phyloP scores from a whole-genome alignment of 2,329 filamentous ascomycete species.

The Exserohilum turcica region DNA sequence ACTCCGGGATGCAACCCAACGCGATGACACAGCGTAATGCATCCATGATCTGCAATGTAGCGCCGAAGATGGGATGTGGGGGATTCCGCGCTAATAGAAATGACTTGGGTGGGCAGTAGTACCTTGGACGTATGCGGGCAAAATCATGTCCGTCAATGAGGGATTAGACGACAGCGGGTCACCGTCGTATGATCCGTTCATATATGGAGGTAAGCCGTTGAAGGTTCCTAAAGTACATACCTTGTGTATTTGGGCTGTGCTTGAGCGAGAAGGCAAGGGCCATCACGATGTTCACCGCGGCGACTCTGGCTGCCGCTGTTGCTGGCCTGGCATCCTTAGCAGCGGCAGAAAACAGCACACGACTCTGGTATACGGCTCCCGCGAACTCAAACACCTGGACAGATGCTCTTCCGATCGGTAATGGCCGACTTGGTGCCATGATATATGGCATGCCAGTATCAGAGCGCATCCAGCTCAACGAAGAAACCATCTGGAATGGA shows the following conservation, averaged over 20 bases:
- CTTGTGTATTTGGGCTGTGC: not conserved
- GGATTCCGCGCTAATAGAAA: not conserved
- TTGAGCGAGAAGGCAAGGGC: not conserved
- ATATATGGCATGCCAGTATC: constrained; percentile 52
- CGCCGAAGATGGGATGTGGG: constrained; percentile 4
- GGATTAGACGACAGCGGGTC: not conserved
- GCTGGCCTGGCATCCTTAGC: not conserved
- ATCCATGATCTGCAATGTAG: not conserved
- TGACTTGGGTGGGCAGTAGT: not conserved
- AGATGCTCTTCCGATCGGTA: constrained; percentile 55
- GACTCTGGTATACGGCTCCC: constrained; percentile 9
- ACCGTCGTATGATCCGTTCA: not conserved
- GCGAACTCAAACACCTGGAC: constrained; percentile 35
- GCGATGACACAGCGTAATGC: not conserved
- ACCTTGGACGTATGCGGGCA: not conserved
- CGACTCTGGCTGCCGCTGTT: not conserved
- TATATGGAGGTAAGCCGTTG: not conserved
- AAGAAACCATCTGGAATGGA: constrained; percentile 49
- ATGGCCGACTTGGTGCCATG: constrained; percentile 56
- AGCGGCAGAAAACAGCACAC: constrained; percentile 1
- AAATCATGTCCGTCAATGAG: constrained; percentile 8
- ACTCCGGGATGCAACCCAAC: constrained; percentile 3
- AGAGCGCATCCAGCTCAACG: constrained; percentile 55
- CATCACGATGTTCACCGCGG: not conserved
- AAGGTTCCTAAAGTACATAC: not conserved